Evolutionary conservation across 2,329 filamentous ascomycete species (phyloP).

Genomic region (Neofusicoccum sp.): DNA sequence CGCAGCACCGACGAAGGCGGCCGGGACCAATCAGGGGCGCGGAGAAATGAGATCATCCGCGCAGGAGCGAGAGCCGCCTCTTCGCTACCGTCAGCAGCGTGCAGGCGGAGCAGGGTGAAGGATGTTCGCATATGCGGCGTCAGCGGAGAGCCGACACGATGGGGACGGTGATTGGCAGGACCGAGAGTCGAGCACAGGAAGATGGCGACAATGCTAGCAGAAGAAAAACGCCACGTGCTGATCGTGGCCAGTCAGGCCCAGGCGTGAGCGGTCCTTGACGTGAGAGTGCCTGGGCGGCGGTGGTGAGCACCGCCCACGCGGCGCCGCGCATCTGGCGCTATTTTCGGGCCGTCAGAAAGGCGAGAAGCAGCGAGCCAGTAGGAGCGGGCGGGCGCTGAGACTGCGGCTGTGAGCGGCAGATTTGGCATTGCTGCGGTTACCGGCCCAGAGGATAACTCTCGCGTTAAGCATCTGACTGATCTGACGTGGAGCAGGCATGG

Average conservation of each 20-base stretch:
- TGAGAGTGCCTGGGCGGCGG: background rate
- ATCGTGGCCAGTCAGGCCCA: background rate
- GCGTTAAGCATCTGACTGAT: slow-evolving; percentile 9
- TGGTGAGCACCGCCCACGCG: background rate
- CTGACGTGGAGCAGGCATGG: background rate
- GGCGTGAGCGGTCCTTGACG: background rate
- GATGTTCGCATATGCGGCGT: background rate
- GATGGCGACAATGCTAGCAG: background rate
- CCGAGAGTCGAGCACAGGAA: background rate
- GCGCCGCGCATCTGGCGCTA: background rate
- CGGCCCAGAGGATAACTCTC: background rate
- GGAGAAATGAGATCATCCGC: background rate
- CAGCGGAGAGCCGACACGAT: slow-evolving; percentile 9
- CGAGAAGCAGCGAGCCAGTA: background rate
- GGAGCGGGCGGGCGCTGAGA: background rate
- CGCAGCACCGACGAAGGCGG: background rate
- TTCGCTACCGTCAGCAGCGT: background rate
- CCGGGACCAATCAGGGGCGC: background rate
- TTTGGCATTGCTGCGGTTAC: background rate
- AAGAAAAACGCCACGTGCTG: background rate
- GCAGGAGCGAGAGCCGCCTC: background rate
- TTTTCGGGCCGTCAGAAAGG: background rate
- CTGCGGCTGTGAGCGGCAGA: background rate
- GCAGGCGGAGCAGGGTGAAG: background rate
- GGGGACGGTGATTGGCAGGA: background rate